These are phyloP conservation scores for Colletotrichum tropicale DNA, from an alignment of 2,329 filamentous ascomycete genomes.

Conservation along the genomic window DNA sequence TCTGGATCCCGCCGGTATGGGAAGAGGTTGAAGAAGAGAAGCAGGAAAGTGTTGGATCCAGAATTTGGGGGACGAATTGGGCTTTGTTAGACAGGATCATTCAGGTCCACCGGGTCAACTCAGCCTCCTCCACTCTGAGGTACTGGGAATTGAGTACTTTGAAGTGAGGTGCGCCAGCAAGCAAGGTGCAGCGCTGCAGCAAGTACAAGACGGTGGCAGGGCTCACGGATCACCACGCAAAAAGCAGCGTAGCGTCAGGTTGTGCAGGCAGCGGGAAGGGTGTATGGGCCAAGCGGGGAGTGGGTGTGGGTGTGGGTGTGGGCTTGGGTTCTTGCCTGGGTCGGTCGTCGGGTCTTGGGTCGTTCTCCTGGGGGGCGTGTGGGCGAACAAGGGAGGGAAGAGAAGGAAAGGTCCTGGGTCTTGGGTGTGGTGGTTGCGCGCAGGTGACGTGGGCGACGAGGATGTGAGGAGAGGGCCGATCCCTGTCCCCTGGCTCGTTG, in stretches of 20 bases:
- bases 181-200: constrained; percentile 1
- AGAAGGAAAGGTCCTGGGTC: background rate
- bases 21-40: background rate
- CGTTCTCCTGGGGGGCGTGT: background rate
- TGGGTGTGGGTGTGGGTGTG: background rate
- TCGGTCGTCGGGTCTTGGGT: background rate
- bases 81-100: constrained; percentile 19
- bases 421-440: background rate
- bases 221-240: constrained; percentile 15
- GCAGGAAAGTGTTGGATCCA: background rate
- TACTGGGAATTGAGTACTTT: background rate
- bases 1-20: constrained; percentile 4
- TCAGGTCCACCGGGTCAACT: constrained; percentile 17
- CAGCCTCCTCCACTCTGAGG: constrained; percentile 20
- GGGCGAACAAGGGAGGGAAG: constrained; percentile 2
- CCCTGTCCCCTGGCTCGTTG: background rate
- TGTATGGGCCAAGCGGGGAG: background rate
- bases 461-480: background rate
- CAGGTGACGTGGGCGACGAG: constrained; percentile 21
- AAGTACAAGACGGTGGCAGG: background rate
- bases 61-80: constrained; percentile 17
- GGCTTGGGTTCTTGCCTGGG: background rate
- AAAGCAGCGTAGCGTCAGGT: constrained; percentile 1
- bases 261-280: constrained; percentile 1
- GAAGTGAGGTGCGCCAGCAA: background rate